Percentiles rank a stretch among this genome's conserved stretches.
phyloP scores from a whole-genome alignment of 805 yeast species.

The Nakazawaea anatomiae region DNA sequence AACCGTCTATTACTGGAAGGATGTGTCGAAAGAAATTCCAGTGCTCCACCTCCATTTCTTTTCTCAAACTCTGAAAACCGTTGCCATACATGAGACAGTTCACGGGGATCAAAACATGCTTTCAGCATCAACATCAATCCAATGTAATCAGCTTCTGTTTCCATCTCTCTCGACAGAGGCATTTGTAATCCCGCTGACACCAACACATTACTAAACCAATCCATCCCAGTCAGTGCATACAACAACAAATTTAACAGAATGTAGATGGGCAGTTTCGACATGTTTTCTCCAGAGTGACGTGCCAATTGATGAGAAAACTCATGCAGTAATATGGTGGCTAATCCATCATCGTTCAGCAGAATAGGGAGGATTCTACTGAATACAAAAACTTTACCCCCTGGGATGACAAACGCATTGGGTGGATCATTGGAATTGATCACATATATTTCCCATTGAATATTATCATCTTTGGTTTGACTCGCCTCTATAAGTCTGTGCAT shows the following conservation, averaged over 20 bases:
- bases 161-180: conserved; percentile 93
- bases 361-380: conserved; percentile 73
- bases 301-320: conserved; percentile 94
- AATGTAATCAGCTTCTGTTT: conserved; percentile 91
- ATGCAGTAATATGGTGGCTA: conserved; percentile 93
- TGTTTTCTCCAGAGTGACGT: conserved; percentile 80
- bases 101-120: conserved; percentile 79
- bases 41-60: conserved; percentile 23
- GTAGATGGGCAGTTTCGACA: conserved; percentile 73
- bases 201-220: conserved; percentile 42
- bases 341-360: conserved; percentile 77
- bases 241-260: conserved; percentile 45
- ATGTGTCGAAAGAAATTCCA: conserved; percentile 80
- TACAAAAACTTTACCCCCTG: conserved; percentile 94
- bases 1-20: conserved; percentile 79
- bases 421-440: conserved; percentile 72
- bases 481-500: conserved; percentile 61
- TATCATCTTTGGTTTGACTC: conserved; percentile 27
- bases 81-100: conserved; percentile 74
- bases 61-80: conserved; percentile 62
- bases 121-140: conserved; percentile 89
- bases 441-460: conserved; percentile 68
- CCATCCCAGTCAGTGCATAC: conserved; percentile 58
- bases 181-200: conserved; percentile 55
- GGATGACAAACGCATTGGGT: conserved; percentile 95